Percentiles rank a stretch among this genome's conserved stretches.
phyloP scores from a whole-genome alignment of 768 basidiomycete genomes.

The Tylopilus sp. region DNA sequence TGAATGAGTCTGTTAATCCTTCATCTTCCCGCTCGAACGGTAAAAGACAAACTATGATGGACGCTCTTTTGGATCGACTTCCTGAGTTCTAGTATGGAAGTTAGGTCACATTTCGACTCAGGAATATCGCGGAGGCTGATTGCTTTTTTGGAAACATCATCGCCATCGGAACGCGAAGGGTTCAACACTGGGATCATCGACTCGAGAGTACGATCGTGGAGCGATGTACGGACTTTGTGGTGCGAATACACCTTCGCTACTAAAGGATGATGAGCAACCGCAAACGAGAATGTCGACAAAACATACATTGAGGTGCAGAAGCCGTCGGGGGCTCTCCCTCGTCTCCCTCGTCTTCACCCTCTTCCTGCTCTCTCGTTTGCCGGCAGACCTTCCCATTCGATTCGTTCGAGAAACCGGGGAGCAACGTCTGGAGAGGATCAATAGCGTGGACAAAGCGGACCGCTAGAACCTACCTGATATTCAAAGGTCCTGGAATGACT shows the following conservation, averaged over 20 bases:
- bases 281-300: not conserved
- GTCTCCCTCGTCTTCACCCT: constrained; percentile 26
- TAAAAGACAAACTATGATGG: constrained; percentile 58
- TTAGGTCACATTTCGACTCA: constrained; percentile 73
- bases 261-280: constrained; percentile 7
- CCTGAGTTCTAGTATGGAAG: constrained; percentile 70
- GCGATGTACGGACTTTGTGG: constrained; percentile 89
- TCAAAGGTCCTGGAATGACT: constrained; percentile 68
- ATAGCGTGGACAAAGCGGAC: not conserved
- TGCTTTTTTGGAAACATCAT: constrained; percentile 16
- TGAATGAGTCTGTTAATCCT: constrained; percentile 29
- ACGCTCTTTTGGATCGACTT: constrained; percentile 52
- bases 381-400: constrained; percentile 17
- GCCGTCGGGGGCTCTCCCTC: constrained; percentile 29
- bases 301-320: constrained; percentile 25
- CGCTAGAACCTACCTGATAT: constrained; percentile 51
- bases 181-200: constrained; percentile 84
- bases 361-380: constrained; percentile 40
- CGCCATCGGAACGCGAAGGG: constrained; percentile 41
- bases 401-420: constrained; percentile 50
- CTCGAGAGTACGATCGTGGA: constrained; percentile 86
- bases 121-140: constrained; percentile 51
- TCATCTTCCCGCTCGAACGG: not conserved
- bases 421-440: constrained; percentile 45
- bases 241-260: constrained; percentile 64